phyloP scores from a whole-genome alignment of 2,329 filamentous ascomycete genomes.

The Nannizziopsis arthrosporioides region DNA sequence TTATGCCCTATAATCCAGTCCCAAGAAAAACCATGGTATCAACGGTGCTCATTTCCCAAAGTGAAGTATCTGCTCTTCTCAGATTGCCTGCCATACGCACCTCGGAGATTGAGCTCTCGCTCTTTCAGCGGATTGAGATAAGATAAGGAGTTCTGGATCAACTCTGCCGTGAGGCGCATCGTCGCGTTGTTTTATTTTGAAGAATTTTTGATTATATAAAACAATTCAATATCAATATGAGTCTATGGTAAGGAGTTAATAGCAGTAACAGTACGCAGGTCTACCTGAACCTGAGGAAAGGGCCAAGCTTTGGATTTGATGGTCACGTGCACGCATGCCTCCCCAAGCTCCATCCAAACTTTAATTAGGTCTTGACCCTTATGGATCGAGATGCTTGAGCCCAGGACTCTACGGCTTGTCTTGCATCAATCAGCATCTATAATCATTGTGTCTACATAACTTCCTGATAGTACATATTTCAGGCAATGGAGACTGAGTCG shows the following conservation, averaged over 20 bases:
- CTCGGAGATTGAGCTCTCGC: slow-evolving; percentile 97
- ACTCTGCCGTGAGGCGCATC: slow-evolving; percentile 92
- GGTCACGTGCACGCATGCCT: no score
- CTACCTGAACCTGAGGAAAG: slow-evolving; percentile 3
- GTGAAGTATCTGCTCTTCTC: slow-evolving; percentile 98
- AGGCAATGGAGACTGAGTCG: no score
- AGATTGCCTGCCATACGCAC: slow-evolving; percentile 53
- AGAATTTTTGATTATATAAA: neutral
- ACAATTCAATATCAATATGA: neutral
- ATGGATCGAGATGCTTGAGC: no score
- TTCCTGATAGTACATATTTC: no score
- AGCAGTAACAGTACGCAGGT: no score
- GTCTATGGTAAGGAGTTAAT: no score
- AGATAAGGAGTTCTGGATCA: slow-evolving; percentile 87
- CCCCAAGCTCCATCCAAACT: no score
- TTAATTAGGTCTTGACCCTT: no score
- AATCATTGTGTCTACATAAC: no score
- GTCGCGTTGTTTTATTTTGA: slow-evolving; percentile 18
- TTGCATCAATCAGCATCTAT: no score
- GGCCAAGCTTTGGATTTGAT: slow-evolving; percentile 23
- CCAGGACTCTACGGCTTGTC: no score
- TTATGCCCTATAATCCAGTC: slow-evolving; percentile 69
- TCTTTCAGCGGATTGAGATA: slow-evolving; percentile 98
- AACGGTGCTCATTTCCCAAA: slow-evolving; percentile 62
- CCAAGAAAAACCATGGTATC: slow-evolving; percentile 51